Conservation (phyloP, 1,284 basidiomycete species). For the Ceraceosorus bombacis region DNA sequence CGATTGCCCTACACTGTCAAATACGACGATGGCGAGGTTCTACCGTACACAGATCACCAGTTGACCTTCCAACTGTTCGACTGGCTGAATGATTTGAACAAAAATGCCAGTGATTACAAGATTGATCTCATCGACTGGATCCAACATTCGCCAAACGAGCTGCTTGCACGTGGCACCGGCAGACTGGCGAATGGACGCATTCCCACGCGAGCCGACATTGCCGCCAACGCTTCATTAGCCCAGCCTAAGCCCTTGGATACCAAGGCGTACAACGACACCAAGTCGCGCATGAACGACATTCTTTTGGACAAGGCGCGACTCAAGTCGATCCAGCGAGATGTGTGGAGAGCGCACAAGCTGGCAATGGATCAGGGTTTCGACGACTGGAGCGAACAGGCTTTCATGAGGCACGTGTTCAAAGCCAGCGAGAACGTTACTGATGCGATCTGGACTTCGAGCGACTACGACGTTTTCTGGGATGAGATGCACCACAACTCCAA, state of each 20-base stretch:
- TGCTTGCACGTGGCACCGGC: constrained; percentile 7
- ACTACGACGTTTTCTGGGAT: constrained; percentile 1
- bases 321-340: not conserved
- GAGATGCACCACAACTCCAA: constrained; percentile 1
- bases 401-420: not conserved
- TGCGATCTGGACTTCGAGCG: not conserved
- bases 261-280: not conserved
- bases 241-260: not conserved
- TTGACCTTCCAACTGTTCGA: constrained; percentile 38
- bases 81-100: constrained; percentile 26
- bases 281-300: not conserved
- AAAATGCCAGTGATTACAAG: constrained; percentile 16
- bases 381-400: not conserved
- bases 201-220: constrained; percentile 22
- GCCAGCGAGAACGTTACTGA: constrained; percentile 1
- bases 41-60: constrained; percentile 28
- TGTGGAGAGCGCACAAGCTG: constrained; percentile 2
- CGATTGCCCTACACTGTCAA: constrained; percentile 24
- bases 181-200: constrained; percentile 13
- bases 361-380: not conserved
- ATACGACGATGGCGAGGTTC: constrained; percentile 21
- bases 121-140: constrained; percentile 36
- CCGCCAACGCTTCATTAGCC: constrained; percentile 9
- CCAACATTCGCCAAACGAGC: constrained; percentile 19
- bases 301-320: not conserved